Base-by-base conservation (phyloP, 176 grass and related monocot species). In the Eleusine coracana region DNA sequence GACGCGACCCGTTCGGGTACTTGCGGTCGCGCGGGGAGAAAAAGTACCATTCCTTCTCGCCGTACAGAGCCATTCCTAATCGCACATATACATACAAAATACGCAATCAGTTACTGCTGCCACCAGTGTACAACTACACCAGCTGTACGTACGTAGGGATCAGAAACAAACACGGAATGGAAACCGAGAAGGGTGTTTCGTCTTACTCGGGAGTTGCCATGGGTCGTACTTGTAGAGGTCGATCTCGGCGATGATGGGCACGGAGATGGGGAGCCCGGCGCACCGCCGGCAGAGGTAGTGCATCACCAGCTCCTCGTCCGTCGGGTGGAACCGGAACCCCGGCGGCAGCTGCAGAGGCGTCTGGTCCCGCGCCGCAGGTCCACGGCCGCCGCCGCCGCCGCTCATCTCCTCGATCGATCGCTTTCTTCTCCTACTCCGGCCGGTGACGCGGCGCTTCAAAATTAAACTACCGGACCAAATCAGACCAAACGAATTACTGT, bases 251-350 rank as follows among this genome's bases (percentile, higher is more conserved):
- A 98, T 90, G 91, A 98, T 91, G 56, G 90, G 87, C 11, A 88
- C 96, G 25, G 89, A 65, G 71, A 92, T 87, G 72, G 87, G 81
- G 14, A 85, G 66, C 14, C 78, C 77, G 36, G 84, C 81, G 87
- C 87, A 87, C 4, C 81, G 84, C 23, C 84, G 72, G 77, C 91
- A 92, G 15, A 92, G 91, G 76, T 92, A 92, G 87, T 92, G 91
- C 87, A 20, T 25, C 60, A 85, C 91, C 55, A 98, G 89, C 91
- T 98, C 96, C 85, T 98, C 93, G 56, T 98, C 96, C 18, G 96
- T 98, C 77, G 96, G 96, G 77, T 98, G 96, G 85, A 98, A 98
- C 3, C 96, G 70, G 73, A 95, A 98, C 17, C 96, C 96, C 55
- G 96, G 60, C 9, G 96, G 96, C 68, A 98, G 87, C 87, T 95